These are phyloP conservation scores for Ogataea nitratoaversa DNA, from an alignment of 805 yeast species.

Conservation along the genomic window DNA sequence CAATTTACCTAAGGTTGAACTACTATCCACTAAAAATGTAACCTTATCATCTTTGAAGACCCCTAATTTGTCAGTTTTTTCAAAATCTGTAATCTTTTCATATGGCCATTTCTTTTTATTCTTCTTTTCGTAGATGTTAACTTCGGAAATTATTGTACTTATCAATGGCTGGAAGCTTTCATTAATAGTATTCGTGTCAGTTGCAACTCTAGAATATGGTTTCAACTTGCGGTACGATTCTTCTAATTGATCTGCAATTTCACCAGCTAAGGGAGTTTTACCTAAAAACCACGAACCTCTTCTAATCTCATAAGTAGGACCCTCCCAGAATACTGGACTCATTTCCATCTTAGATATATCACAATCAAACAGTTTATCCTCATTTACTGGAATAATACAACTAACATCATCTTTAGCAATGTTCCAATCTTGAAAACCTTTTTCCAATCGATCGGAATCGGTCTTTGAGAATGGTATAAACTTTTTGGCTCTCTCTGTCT, in stretches of 20 bases:
- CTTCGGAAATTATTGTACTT: slow-evolving; percentile 20
- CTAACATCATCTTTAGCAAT: no score
- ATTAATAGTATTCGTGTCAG: neutral
- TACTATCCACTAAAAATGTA: slow-evolving; percentile 25
- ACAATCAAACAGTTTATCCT: slow-evolving; percentile 75
- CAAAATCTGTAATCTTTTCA: slow-evolving; percentile 20
- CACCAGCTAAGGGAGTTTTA: slow-evolving; percentile 49
- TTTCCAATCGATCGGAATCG: slow-evolving; percentile 65
- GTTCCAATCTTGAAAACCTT: slow-evolving; percentile 32
- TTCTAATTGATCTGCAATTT: slow-evolving; percentile 58
- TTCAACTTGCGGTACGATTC: slow-evolving; percentile 38
- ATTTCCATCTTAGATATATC: slow-evolving; percentile 51
- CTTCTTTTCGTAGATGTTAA: slow-evolving; percentile 27
- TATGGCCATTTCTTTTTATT: slow-evolving; percentile 27
- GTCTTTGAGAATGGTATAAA: slow-evolving; percentile 62
- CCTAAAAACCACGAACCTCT: slow-evolving; percentile 82
- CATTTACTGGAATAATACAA: slow-evolving; percentile 59
- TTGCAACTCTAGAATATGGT: slow-evolving; percentile 11
- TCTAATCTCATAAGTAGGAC: slow-evolving; percentile 77
- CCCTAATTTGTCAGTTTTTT: slow-evolving; percentile 23
- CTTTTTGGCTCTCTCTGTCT: slow-evolving; percentile 46
- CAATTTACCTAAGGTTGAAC: slow-evolving; percentile 24
- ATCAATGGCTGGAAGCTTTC: slow-evolving; percentile 8
- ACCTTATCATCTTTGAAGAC: slow-evolving; percentile 22
- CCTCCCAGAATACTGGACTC: slow-evolving; percentile 81